A percentile compares a stretch with the other conserved stretches of the same genome.
Conservation (phyloP, 768 basidiomycete genomes). For the Lactifluus volemus region DNA sequence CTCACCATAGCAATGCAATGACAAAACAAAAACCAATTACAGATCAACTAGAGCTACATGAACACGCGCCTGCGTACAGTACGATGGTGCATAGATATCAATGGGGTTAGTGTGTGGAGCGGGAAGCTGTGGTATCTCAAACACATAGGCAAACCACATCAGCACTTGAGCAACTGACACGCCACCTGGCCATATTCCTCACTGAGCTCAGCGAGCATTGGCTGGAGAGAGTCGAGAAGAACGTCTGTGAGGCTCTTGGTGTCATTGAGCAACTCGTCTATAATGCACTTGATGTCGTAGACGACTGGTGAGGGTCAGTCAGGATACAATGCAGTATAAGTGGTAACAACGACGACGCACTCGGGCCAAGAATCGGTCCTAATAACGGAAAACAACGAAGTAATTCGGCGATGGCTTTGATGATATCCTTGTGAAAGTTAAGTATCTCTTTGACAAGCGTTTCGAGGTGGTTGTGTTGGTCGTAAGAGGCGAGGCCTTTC, state of each 20-base stretch:
- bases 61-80: conserved; percentile 19
- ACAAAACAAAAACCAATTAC: conserved; percentile 21
- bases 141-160: conserved; percentile 19
- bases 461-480: conserved; percentile 37
- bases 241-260: conserved; percentile 43
- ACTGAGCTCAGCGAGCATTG: conserved; percentile 27
- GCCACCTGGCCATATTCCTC: conserved; percentile 19
- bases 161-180: conserved; percentile 23
- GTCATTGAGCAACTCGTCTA: conserved; percentile 43
- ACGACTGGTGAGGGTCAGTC: conserved; percentile 34
- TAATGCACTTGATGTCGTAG: conserved; percentile 50
- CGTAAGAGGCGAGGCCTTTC: conserved; percentile 46
- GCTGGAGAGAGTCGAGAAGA: conserved; percentile 34
- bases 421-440: conserved; percentile 39
- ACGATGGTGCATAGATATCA: conserved; percentile 26
- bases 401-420: conserved; percentile 29
- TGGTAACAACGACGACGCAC: conserved; percentile 27
- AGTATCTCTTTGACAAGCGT: conserved; percentile 40
- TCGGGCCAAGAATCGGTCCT: conserved; percentile 44
- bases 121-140: conserved; percentile 19
- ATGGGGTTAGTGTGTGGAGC: conserved; percentile 23
- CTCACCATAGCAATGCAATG: conserved; percentile 21
- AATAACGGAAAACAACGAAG: conserved; percentile 36
- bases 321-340: neutral
- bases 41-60: conserved; percentile 18